Evolutionary conservation across 805 yeast genomes (phyloP).

Genomic region (Candida gorgasii): DNA sequence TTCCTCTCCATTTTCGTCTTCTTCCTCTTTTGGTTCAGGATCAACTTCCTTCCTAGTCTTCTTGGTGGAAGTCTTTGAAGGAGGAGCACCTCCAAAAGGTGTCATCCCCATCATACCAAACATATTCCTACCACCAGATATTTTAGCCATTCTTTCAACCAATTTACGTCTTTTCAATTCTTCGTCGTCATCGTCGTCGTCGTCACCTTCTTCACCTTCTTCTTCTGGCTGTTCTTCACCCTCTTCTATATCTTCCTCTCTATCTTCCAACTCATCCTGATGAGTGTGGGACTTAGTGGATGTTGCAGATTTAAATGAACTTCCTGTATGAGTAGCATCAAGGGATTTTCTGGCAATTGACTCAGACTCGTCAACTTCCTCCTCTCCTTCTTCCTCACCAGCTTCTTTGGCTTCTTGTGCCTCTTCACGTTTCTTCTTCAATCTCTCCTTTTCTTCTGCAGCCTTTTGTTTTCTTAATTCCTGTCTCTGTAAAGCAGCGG

Average conservation of each 20-base stretch:
- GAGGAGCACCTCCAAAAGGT: slow-evolving; percentile 30
- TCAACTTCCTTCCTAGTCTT: slow-evolving; percentile 15
- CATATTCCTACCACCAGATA: slow-evolving; percentile 84
- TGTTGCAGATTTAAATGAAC: slow-evolving; percentile 9
- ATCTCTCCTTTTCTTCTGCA: slow-evolving; percentile 31
- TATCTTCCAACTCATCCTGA: slow-evolving; percentile 8
- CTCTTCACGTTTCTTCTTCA: slow-evolving; percentile 16
- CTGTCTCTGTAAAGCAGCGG: slow-evolving; percentile 53
- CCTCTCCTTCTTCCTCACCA: slow-evolving; percentile 20
- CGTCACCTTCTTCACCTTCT: slow-evolving; percentile 46
- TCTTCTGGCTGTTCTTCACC: slow-evolving; percentile 45
- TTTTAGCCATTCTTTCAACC: slow-evolving; percentile 93
- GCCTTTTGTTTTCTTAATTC: slow-evolving; percentile 50
- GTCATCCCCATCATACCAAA: slow-evolving; percentile 69
- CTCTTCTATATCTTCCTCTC: slow-evolving; percentile 12
- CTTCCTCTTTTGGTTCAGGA: slow-evolving; percentile 15
- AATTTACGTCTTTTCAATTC: slow-evolving; percentile 73
- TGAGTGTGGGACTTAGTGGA: not conserved
- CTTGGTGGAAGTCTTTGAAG: slow-evolving; percentile 15
- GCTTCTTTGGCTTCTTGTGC: slow-evolving; percentile 1
- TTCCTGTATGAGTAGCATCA: slow-evolving; percentile 15
- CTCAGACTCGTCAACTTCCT: slow-evolving; percentile 22
- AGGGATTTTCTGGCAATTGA: slow-evolving; percentile 1
- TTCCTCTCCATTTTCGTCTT: slow-evolving; percentile 22
- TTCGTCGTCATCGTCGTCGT: slow-evolving; percentile 70